Percentiles rank a stretch among this genome's conserved stretches.
Evolutionary conservation across 495 filamentous ascomycete species (phyloP).

Genomic region (Oidiodendron maius): DNA sequence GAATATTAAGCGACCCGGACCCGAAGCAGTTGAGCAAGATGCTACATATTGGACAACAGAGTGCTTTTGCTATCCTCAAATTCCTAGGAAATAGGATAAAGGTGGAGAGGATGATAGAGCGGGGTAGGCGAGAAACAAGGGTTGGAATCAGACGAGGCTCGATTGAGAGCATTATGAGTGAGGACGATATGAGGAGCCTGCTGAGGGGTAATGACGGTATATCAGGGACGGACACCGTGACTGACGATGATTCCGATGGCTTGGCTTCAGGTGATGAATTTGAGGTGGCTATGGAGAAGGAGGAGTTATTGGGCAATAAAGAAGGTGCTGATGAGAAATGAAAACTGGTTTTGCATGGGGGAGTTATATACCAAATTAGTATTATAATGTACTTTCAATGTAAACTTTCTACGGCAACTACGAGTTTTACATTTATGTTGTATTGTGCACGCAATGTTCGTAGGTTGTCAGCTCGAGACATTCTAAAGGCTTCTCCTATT

Average conservation of each 20-base stretch:
- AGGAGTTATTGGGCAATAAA: too few species aligned
- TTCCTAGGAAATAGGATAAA: constrained; percentile 84
- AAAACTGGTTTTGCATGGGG: too few species aligned
- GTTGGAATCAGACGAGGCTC: constrained; percentile 30
- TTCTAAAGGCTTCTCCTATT: too few species aligned
- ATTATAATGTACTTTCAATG: too few species aligned
- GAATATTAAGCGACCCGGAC: constrained; percentile 80
- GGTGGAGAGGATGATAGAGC: constrained; percentile 73
- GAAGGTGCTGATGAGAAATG: too few species aligned
- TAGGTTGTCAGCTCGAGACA: too few species aligned
- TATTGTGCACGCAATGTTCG: too few species aligned
- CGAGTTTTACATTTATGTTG: too few species aligned
- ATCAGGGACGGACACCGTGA: constrained; percentile 3
- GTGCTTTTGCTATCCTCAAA: constrained; percentile 81
- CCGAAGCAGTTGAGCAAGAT: constrained; percentile 71
- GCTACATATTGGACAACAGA: constrained; percentile 82
- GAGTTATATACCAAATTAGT: too few species aligned
- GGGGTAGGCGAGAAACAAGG: constrained; percentile 57
- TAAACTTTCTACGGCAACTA: too few species aligned
- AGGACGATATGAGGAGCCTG: constrained; percentile 36
- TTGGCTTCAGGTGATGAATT: constrained; percentile 10
- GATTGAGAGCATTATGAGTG: constrained; percentile 39
- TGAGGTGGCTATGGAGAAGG: too few species aligned
- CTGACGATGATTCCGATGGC: constrained; percentile 14
- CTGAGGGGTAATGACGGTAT: constrained; percentile 5